Conservation (phyloP, 306 rosid species). For the Bauhinia variegata region DNA sequence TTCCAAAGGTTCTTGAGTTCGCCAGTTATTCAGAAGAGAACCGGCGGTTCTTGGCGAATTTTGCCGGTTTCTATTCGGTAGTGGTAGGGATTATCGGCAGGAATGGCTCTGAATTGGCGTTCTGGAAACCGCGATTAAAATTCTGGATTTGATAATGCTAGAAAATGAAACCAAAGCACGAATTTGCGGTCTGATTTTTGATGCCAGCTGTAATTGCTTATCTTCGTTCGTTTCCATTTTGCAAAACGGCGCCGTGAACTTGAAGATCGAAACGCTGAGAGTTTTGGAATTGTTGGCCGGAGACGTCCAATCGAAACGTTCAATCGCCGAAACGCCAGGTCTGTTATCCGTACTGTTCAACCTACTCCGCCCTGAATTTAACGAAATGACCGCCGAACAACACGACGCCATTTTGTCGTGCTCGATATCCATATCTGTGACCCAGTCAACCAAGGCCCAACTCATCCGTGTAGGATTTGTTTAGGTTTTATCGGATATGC, state of each 20-base stretch:
- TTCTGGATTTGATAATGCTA: slow-evolving; percentile 39
- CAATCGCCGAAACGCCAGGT: slow-evolving; percentile 42
- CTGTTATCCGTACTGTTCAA: slow-evolving; percentile 30
- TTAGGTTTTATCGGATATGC: slow-evolving; percentile 23
- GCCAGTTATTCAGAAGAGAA: slow-evolving; percentile 35
- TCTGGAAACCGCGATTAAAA: slow-evolving; percentile 32
- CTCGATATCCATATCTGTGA: slow-evolving; percentile 37
- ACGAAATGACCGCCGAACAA: slow-evolving; percentile 2
- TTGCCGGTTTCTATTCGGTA: slow-evolving; percentile 42
- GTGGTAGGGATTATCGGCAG: slow-evolving; percentile 39
- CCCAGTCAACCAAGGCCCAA: slow-evolving; percentile 42
- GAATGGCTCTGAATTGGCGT: slow-evolving; percentile 18
- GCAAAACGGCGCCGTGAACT: slow-evolving; percentile 36
- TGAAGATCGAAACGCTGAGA: slow-evolving; percentile 46
- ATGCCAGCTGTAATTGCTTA: slow-evolving; percentile 40
- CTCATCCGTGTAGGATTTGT: slow-evolving; percentile 49
- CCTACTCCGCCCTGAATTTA: slow-evolving; percentile 24
- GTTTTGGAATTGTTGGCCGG: slow-evolving; percentile 45
- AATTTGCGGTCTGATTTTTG: slow-evolving; percentile 25
- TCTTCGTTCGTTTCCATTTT: slow-evolving; percentile 31
- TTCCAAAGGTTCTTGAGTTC: slow-evolving; percentile 43
- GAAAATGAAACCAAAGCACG: slow-evolving; percentile 34
- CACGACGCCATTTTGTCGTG: slow-evolving; percentile 47
- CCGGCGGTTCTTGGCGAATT: slow-evolving; percentile 31
- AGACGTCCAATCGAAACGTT: slow-evolving; percentile 46